Evolutionary conservation across 2,329 filamentous ascomycete genomes (phyloP), one percentile per base, ranked within the genome.

Genomic region (Balansia obtecta): DNA sequence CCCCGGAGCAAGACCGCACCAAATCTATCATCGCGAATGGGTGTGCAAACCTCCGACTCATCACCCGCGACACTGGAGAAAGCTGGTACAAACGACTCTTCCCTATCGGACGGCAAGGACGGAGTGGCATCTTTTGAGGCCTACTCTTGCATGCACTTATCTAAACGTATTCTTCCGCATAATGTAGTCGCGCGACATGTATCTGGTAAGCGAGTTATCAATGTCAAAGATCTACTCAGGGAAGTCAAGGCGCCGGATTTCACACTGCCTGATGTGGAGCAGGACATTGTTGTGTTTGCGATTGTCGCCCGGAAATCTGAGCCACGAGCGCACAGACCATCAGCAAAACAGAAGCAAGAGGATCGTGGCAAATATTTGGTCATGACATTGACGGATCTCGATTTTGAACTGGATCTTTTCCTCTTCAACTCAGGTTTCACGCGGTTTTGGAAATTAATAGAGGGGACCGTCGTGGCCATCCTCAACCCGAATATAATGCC

Each of bases 401-500:
- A 88, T 59, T 95, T 83, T 80, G 88, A 95, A 58, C 67, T 98
- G 12, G 90, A 97, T 56, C 76, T 97, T 41, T 97, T 89, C 59
- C 78, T 98, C 13, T 98, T 98, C 67, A 86, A 87, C 59, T 82
- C 85, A 0, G 94, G 88, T 7, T 96, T 97, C 60, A 84, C 87
- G 15, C 82, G 86, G 50, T 98, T 93, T 70, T 97, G 91, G 85
- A 95, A 95, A 63, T 72, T 97, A n/a, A 83, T 83, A 0, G 79
- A 88, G 2, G 93, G 93, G n/a, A 96, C 90, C 0, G 77, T 97
- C 1, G 74, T 98, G 50, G 93, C 91, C 5, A 86, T 98, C 27
- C 74, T 98, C 32, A 98, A 98, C 61, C 93, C 93, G 1, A 82
- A 75, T 16, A 85, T 97, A 58, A 87, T 98, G 82, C 88, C 91